phyloP scores from a whole-genome alignment of 176 grass and related monocot genomes.

The Zea mays region Zm-B73-REFERENCE-NAM-5.0 NC_050100.1:132911501-132912000 shows the following conservation, averaged over 20 bases:
- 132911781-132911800: not conserved
- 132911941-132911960: constrained; percentile 4
- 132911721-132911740: not conserved
- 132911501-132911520: not conserved
- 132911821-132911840: not conserved
- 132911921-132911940: not conserved
- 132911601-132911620: not conserved
- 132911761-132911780: not conserved
- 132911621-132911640: not conserved
- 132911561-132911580: not conserved
- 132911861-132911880: not conserved
- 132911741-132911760: not conserved
- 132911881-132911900: not conserved
- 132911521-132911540: not conserved
- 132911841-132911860: not conserved
- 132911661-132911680: not conserved
- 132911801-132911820: not conserved
- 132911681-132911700: not conserved
- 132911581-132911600: not conserved
- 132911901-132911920: not conserved
- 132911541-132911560: not conserved
- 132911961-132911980: not conserved
- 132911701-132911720: not conserved
- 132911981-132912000: not conserved
- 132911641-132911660: not conserved